Conservation (phyloP, 2,329 filamentous ascomycete genomes). For the Trichoderma citrinoviride region DNA sequence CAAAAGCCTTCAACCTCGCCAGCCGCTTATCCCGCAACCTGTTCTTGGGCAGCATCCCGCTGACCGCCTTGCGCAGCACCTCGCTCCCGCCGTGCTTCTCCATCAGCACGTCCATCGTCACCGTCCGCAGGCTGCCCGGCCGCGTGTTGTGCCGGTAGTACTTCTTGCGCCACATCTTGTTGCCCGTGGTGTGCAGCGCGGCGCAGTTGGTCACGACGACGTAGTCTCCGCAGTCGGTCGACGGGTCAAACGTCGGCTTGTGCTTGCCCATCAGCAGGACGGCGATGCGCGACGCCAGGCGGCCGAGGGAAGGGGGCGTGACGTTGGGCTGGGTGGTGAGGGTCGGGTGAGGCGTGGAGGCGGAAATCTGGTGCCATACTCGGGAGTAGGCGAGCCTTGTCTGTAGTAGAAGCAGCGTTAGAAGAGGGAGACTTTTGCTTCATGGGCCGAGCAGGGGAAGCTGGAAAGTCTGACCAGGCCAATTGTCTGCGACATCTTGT, state of each 20-base stretch:
- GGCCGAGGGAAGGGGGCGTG: constrained; percentile 78
- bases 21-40: constrained; percentile 82
- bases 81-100: constrained; percentile 91
- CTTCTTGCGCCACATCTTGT: constrained; percentile 89
- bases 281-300: constrained; percentile 84
- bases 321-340: constrained; percentile 57
- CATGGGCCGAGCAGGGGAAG: background rate
- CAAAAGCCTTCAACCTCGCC: constrained; percentile 89
- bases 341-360: constrained; percentile 60
- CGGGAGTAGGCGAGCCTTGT: constrained; percentile 95
- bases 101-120: constrained; percentile 95
- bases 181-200: constrained; percentile 82
- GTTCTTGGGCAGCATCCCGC: constrained; percentile 98
- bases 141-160: constrained; percentile 95
- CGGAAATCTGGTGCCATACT: constrained; percentile 86
- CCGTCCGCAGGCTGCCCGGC: constrained; percentile 78
- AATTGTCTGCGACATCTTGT: constrained; percentile 21
- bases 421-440: background rate
- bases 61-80: constrained; percentile 85
- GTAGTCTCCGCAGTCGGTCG: constrained; percentile 98
- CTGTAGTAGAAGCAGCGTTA: constrained; percentile 45
- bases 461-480: constrained; percentile 16
- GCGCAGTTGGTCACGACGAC: constrained; percentile 91
- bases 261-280: constrained; percentile 94
- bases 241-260: constrained; percentile 96